A percentile compares a stretch with the other conserved stretches of the same genome.
Evolutionary conservation across 345 rosid species (phyloP).

Genomic region (Boechera stricta): DNA sequence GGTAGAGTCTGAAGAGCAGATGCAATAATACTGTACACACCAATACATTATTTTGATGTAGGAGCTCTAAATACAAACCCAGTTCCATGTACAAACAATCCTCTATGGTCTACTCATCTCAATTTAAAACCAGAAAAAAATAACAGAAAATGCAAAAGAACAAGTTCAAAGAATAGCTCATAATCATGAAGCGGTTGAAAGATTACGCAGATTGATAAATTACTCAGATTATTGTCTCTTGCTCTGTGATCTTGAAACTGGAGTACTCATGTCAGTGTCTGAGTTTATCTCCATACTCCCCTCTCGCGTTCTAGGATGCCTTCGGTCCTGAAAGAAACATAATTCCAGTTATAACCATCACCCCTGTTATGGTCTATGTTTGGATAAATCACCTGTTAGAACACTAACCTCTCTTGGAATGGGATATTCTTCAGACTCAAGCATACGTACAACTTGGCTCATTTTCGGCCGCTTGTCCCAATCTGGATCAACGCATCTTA

Average conservation of each 20-base stretch:
- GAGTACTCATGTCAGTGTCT: slow-evolving; percentile 76
- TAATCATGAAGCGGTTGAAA: slow-evolving; percentile 19
- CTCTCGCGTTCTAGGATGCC: slow-evolving; percentile 70
- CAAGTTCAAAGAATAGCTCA: slow-evolving; percentile 28
- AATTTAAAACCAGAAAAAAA: slow-evolving; percentile 4
- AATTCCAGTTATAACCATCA: neutral
- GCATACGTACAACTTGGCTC: slow-evolving; percentile 99
- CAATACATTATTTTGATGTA: slow-evolving; percentile 28
- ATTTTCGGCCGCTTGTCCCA: slow-evolving; percentile 87
- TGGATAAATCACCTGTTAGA: neutral
- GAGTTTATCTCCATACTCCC: slow-evolving; percentile 67
- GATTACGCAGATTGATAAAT: slow-evolving; percentile 15
- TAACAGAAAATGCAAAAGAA: slow-evolving; percentile 19
- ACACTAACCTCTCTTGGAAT: slow-evolving; percentile 82
- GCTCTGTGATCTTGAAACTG: slow-evolving; percentile 68
- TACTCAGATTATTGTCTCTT: slow-evolving; percentile 38
- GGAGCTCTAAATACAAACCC: slow-evolving; percentile 25
- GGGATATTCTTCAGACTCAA: slow-evolving; percentile 95
- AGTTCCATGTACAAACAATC: slow-evolving; percentile 35
- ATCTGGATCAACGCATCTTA: slow-evolving; percentile 93
- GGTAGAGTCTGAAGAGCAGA: neutral
- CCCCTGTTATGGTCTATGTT: neutral
- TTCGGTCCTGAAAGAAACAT: slow-evolving; percentile 66
- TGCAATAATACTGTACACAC: slow-evolving; percentile 24
- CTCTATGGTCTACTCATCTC: slow-evolving; percentile 9